Evolutionary conservation across 306 rosid genomes (phyloP), one percentile per base, ranked within the genome.

Genomic region (Gillenia trifoliata): DNA sequence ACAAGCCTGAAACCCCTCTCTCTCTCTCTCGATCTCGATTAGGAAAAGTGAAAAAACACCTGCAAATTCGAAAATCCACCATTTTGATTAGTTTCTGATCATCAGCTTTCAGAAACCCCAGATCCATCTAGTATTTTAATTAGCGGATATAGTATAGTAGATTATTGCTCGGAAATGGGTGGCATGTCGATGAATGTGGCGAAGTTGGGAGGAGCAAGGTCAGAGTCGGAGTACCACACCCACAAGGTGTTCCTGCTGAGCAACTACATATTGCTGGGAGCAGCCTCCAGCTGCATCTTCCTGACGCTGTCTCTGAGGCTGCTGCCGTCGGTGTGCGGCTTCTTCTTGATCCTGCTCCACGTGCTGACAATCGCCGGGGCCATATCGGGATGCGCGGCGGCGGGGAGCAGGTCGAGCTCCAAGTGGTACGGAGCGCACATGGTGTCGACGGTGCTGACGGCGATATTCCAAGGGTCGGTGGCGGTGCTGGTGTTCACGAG

Each of bases 271-370:
- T 87, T 93, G 10, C 74, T 91, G 20, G 98, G 97, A 23, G 96
- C 98, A 28, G 97, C 98, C 59, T 88, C 98, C 22, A 86, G 93
- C 77, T 93, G 98, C 89, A 91, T 93, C 74, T 93, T 93, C 86
- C 97, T 93, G 77, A 89, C 97, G 12, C 93, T 93, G 59, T 93
- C 97, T 0, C 96, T 93, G 30, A 88, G 98, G 23, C 87, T 91
- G 72, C 4, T 93, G 28, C 98, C 98, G 1, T 93, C 98, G 0
- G 71, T 91, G 0, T 85, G 97, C 1, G 98, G 97, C 73, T 86
- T 88, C 88, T 84, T 91, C 85, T 20, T 93, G 5, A 91, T 91
- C 90, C 89, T 93, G 57, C 98, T 93, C 75, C 97, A 93, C 55
- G 26, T 85, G 55, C 59, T 91, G 71, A 93, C 97, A 64, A 93